Percentiles rank a stretch among this genome's conserved stretches.
phyloP scores from a whole-genome alignment of 768 basidiomycete species.

The Collybia mongolica region DNA sequence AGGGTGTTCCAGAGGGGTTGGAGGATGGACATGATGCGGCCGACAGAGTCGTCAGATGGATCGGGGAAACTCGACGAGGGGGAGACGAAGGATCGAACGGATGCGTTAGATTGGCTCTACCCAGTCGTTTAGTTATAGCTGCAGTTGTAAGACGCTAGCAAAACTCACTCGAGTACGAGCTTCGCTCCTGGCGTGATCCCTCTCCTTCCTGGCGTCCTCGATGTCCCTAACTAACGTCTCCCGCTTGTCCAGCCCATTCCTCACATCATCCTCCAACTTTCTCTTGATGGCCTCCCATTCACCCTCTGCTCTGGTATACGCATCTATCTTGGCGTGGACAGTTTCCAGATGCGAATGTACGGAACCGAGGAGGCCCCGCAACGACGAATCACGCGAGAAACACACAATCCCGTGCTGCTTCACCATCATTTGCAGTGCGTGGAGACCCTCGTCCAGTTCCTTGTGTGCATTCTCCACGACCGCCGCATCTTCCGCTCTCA shows the following conservation, averaged over 20 bases:
- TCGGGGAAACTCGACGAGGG: slow-evolving; percentile 11
- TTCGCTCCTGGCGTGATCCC: slow-evolving; percentile 48
- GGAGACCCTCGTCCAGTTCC: slow-evolving; percentile 52
- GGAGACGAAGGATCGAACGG: slow-evolving; percentile 10
- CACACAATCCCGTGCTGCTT: slow-evolving; percentile 57
- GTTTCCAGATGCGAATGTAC: slow-evolving; percentile 50
- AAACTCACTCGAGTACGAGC: slow-evolving; percentile 34
- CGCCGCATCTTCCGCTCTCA: slow-evolving; percentile 36
- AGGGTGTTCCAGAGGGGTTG: slow-evolving; percentile 78
- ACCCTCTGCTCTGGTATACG: slow-evolving; percentile 37
- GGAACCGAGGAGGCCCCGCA: slow-evolving; percentile 47
- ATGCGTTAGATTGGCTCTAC: not conserved
- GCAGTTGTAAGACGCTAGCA: slow-evolving; percentile 14
- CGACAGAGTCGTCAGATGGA: slow-evolving; percentile 38
- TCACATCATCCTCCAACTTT: slow-evolving; percentile 50
- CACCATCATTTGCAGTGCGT: slow-evolving; percentile 49
- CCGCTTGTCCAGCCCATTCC: slow-evolving; percentile 41
- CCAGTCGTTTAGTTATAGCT: not conserved
- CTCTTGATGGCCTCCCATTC: slow-evolving; percentile 48
- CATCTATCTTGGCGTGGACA: slow-evolving; percentile 43
- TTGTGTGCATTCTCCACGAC: slow-evolving; percentile 34
- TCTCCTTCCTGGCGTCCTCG: slow-evolving; percentile 50
- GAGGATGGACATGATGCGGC: slow-evolving; percentile 59
- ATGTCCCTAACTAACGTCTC: slow-evolving; percentile 49
- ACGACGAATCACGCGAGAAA: slow-evolving; percentile 47